These are phyloP conservation scores for Neopestalotiopsis clavispora DNA, from an alignment of 2,329 filamentous ascomycete species.

Conservation along the genomic window DNA sequence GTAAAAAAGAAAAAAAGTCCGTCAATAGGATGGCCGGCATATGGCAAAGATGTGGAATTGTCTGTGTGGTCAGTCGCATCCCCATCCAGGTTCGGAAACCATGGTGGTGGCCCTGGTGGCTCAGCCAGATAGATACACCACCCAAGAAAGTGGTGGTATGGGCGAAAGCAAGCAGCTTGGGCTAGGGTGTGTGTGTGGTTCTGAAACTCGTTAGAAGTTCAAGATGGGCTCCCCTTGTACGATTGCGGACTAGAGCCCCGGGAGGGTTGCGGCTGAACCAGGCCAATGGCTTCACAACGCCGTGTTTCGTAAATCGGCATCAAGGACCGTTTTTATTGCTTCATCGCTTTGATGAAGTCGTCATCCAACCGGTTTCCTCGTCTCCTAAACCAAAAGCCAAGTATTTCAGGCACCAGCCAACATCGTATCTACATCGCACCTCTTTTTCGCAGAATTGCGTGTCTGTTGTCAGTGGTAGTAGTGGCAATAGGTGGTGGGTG, in stretches of 20 bases:
- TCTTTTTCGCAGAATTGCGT: background rate
- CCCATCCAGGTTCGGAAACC: background rate
- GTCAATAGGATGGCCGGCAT: background rate
- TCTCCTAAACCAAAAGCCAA: no score
- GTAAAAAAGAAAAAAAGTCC: background rate
- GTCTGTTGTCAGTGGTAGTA: background rate
- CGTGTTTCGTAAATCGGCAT: background rate
- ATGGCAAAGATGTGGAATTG: background rate
- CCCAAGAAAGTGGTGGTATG: background rate
- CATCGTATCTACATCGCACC: background rate
- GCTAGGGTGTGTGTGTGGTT: no score
- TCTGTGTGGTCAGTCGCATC: conserved; percentile 1
- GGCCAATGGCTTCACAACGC: background rate
- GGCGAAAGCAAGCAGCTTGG: background rate
- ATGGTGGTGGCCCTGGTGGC: conserved; percentile 3
- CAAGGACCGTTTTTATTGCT: background rate
- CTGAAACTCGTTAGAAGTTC: background rate
- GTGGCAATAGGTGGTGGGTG: background rate
- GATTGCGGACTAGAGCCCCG: background rate
- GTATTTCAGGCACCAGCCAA: no score
- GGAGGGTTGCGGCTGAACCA: background rate
- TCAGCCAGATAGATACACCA: background rate
- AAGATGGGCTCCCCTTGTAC: background rate
- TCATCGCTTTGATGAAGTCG: background rate
- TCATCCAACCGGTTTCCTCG: background rate